Evolutionary conservation across 768 basidiomycete species (phyloP), one percentile per base, ranked within the genome.

Genomic region (Tulasnella sp.): DNA sequence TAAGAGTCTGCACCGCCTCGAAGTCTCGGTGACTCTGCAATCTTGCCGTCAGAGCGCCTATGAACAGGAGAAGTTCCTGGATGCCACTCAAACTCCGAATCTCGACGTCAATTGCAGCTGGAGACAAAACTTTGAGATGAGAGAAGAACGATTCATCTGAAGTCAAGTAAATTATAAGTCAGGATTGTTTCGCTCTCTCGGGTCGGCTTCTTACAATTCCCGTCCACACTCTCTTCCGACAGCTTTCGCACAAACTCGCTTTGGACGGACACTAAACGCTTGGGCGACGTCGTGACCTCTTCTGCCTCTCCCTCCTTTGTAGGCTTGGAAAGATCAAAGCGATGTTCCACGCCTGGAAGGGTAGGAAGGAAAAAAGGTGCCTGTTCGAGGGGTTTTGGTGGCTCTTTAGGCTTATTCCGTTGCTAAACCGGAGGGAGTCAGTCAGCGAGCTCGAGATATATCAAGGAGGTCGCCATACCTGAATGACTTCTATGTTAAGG

Each of bases 321-420:
- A 19, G 42, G 27, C 40, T 79, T 79, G 34, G 85, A 85, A 7
- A 92, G 84, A 19, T 90, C 93, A 84, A 98, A 97, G 24, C 94
- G 90, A 24, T 91, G 88, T 79, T 97, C 95, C 16, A 96, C 90
- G 16, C 96, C 97, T 5, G 94, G 92, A 16, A 98, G 86, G 0
- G 96, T 95, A 31, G 97, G 98, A 21, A 99, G 87, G 88, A 99
- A 99, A 88, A 99, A 99, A 0, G 98, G 98, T 0, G 96, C 97
- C 80, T 95, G 90, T 86, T 98, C 97, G 18, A 95, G 95, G 36
- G 92, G 93, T 85, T 99, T 98, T 9, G 96, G 96, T 0, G 96
- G 91, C 81, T 98, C 97, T 85, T 93, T 96, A 18, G 98, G 96
- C 87, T 97, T 98, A 85, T 99, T 99, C 77, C 98, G 92, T 89